A percentile compares a stretch with the other conserved stretches of the same genome.
These are phyloP conservation scores for Irpex sp. DNA, from an alignment of 1,284 basidiomycete species.

Conservation along the genomic window DNA sequence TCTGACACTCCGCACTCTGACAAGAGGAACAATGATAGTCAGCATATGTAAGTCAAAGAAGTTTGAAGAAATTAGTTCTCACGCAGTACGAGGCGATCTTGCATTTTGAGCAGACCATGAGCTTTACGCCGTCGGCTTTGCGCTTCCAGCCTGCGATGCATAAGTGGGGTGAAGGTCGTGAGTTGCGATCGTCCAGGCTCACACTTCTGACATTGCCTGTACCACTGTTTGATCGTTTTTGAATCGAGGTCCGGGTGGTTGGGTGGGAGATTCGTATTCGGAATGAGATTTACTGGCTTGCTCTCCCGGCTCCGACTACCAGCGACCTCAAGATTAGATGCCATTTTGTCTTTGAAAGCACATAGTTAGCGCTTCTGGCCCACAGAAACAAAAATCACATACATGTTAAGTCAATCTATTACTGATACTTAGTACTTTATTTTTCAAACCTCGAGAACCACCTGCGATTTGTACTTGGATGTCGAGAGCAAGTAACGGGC, in stretches of 20 bases:
- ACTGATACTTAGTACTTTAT: too few relatives aligned
- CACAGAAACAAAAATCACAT: too few relatives aligned
- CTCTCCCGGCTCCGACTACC: too few relatives aligned
- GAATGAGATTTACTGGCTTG: not conserved
- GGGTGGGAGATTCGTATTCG: not conserved
- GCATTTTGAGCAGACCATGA: constrained; percentile 10
- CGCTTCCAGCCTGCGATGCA: constrained; percentile 11
- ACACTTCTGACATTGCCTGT: constrained; percentile 14
- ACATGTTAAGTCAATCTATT: too few relatives aligned
- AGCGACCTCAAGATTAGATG: too few relatives aligned
- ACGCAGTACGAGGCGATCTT: constrained; percentile 14
- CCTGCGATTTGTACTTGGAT: not conserved
- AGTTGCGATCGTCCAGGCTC: not conserved
- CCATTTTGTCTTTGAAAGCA: too few relatives aligned
- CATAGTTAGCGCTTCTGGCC: too few relatives aligned
- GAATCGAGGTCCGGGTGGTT: constrained; percentile 2
- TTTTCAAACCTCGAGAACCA: too few relatives aligned
- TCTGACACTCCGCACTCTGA: constrained; percentile 15
- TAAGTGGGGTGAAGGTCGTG: too few relatives aligned
- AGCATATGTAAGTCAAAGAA: not conserved
- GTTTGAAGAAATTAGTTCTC: not conserved
- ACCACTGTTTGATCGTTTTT: constrained; percentile 4
- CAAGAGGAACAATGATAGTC: not conserved
- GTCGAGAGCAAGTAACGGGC: not conserved
- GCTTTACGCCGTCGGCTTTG: constrained; percentile 5